Evolutionary conservation across 2,329 filamentous ascomycete species (phyloP).

Genomic region (Fusarium sp.): DNA sequence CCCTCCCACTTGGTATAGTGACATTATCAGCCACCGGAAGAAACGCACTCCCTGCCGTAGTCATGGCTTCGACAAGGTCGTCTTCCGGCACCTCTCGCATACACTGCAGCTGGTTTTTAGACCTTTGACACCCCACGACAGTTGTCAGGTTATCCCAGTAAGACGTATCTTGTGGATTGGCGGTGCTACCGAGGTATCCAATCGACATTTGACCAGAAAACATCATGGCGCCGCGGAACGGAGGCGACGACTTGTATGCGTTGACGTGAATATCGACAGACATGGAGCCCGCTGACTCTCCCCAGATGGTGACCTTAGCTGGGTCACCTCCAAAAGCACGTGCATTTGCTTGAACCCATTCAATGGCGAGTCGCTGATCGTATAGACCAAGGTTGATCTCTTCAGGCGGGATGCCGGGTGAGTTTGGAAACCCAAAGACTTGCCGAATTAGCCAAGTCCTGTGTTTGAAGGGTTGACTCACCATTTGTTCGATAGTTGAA

Average conservation of each 20-base stretch:
- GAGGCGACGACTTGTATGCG: conserved; percentile 34
- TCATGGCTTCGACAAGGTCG: conserved; percentile 36
- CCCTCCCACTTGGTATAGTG: conserved; percentile 32
- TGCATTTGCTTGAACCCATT: conserved; percentile 49
- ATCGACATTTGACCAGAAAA: conserved; percentile 52
- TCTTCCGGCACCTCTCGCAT: conserved; percentile 37
- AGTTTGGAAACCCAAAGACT: conserved; percentile 62
- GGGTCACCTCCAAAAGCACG: conserved; percentile 49
- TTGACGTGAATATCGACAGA: conserved; percentile 52
- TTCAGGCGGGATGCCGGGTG: conserved; percentile 55
- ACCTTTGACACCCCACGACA: conserved; percentile 34
- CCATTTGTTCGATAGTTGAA: conserved; percentile 50
- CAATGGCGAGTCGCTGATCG: conserved; percentile 50
- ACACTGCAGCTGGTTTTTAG: conserved; percentile 35
- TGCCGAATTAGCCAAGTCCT: conserved; percentile 4
- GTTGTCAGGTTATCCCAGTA: conserved; percentile 37
- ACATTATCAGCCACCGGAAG: conserved; percentile 40
- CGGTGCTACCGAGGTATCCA: conserved; percentile 32
- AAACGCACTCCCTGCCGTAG: conserved; percentile 9
- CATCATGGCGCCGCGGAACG: conserved; percentile 49
- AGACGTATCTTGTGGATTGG: conserved; percentile 1
- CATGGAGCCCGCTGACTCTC: conserved; percentile 51
- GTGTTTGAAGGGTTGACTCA: not conserved
- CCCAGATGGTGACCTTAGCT: conserved; percentile 48
- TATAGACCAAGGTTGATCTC: conserved; percentile 52